Evolutionary conservation across 345 rosid genomes (phyloP).

Genomic region (Eucalyptus regnans): DNA sequence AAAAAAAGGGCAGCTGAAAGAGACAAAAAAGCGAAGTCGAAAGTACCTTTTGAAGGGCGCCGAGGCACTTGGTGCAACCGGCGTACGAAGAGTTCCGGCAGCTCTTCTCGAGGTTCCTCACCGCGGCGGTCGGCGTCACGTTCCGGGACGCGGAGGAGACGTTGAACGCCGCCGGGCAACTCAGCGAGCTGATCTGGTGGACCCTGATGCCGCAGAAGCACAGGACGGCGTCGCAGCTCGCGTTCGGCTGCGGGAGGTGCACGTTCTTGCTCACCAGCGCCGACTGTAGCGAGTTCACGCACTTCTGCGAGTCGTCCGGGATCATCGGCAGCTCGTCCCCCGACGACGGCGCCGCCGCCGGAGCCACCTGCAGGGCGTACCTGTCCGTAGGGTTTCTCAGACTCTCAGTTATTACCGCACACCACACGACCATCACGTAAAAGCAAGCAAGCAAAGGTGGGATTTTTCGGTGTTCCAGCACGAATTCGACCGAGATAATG

Average conservation of each 20-base stretch:
- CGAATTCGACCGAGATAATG: neutral
- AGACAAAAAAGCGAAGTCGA: neutral
- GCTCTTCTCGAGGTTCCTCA: conserved; percentile 74
- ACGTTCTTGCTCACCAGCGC: conserved; percentile 71
- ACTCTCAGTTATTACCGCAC: neutral
- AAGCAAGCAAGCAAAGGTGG: neutral
- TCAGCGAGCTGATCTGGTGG: conserved; percentile 88
- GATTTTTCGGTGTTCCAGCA: neutral
- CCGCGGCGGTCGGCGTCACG: conserved; percentile 86
- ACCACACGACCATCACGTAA: neutral
- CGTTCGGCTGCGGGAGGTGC: conserved; percentile 78
- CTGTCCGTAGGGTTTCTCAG: neutral
- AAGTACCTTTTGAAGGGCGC: conserved; percentile 83
- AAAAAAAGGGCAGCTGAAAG: neutral
- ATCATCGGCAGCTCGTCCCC: conserved; percentile 59
- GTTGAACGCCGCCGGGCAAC: conserved; percentile 96
- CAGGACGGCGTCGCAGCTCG: conserved; percentile 72
- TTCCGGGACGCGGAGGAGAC: conserved; percentile 49
- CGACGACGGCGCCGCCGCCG: conserved; percentile 38
- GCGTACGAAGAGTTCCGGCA: conserved; percentile 83
- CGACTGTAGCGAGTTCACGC: conserved; percentile 81
- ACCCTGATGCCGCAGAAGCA: conserved; percentile 97
- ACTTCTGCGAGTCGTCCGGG: conserved; percentile 97
- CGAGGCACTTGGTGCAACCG: conserved; percentile 93
- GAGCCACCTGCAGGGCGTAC: conserved; percentile 54